Conservation (phyloP, 2,329 filamentous ascomycete species). For the Ilyonectria sp. region DNA sequence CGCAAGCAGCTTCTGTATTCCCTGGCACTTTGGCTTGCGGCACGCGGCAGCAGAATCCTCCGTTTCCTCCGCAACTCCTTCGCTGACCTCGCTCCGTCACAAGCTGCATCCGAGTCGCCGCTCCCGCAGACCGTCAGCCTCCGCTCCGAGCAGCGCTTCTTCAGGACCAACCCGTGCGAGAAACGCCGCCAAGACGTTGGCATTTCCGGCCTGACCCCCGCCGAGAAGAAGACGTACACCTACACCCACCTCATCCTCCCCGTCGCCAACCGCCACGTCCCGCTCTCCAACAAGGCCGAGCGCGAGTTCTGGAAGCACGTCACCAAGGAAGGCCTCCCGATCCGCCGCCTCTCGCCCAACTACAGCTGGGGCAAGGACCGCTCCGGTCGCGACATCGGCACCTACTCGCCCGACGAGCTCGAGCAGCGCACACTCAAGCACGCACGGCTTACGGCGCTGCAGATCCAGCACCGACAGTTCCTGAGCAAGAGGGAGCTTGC, state of each 20-base stretch:
- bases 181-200: slow-evolving; percentile 61
- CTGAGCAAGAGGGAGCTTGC: slow-evolving; percentile 54
- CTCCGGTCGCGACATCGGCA: slow-evolving; percentile 64
- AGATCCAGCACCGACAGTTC: slow-evolving; percentile 63
- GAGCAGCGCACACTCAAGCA: slow-evolving; percentile 60
- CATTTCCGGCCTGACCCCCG: slow-evolving; percentile 60
- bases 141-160: slow-evolving; percentile 63
- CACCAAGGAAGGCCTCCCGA: slow-evolving; percentile 66
- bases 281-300: slow-evolving; percentile 63
- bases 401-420: slow-evolving; percentile 64
- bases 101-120: slow-evolving; percentile 51
- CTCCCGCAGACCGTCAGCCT: slow-evolving; percentile 64
- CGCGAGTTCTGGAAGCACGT: slow-evolving; percentile 72
- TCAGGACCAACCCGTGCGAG: slow-evolving; percentile 66
- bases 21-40: neutral
- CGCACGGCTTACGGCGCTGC: slow-evolving; percentile 59
- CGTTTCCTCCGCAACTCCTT: neutral
- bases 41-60: neutral
- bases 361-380: slow-evolving; percentile 68
- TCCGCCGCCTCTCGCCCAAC: slow-evolving; percentile 58
- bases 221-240: slow-evolving; percentile 65
- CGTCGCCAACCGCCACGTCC: slow-evolving; percentile 54
- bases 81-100: slow-evolving; percentile 12
- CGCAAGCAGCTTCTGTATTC: neutral
- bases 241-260: slow-evolving; percentile 63